Evolutionary conservation across 2,329 filamentous ascomycete species (phyloP).

Genomic region (Neofusicoccum laricinum): DNA sequence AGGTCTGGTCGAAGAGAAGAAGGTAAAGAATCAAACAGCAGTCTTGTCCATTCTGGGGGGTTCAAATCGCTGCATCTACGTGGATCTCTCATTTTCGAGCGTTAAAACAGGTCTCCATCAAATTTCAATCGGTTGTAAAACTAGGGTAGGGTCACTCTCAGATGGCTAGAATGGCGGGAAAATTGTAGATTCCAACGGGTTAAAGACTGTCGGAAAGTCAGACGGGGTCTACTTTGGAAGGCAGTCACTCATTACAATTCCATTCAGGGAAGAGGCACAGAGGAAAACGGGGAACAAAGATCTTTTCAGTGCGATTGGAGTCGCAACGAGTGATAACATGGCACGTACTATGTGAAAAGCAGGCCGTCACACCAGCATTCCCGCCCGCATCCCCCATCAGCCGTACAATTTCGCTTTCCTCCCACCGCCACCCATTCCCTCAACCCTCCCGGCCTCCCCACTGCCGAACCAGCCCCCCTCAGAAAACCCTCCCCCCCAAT

Average conservation of each 20-base stretch:
- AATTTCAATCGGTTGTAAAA: not conserved
- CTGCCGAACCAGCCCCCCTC: not conserved
- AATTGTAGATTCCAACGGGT: not conserved
- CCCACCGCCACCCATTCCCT: too few species aligned
- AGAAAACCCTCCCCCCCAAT: not conserved
- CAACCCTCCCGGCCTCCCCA: too few species aligned
- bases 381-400: too few species aligned
- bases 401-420: too few species aligned
- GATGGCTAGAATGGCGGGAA: not conserved
- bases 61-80: not conserved
- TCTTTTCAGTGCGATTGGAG: too few species aligned
- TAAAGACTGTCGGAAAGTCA: not conserved
- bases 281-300: too few species aligned
- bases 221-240: not conserved
- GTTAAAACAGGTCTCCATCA: too few species aligned
- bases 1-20: slow-evolving; percentile 58
- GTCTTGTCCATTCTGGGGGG: not conserved
- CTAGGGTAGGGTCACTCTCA: not conserved
- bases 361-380: too few species aligned
- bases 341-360: too few species aligned
- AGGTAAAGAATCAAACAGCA: slow-evolving; percentile 20
- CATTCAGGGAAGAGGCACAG: not conserved
- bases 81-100: not conserved
- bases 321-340: too few species aligned
- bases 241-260: not conserved